Conservation (phyloP, 2,329 filamentous ascomycete species). For the Cytospora chrysosperma region DNA sequence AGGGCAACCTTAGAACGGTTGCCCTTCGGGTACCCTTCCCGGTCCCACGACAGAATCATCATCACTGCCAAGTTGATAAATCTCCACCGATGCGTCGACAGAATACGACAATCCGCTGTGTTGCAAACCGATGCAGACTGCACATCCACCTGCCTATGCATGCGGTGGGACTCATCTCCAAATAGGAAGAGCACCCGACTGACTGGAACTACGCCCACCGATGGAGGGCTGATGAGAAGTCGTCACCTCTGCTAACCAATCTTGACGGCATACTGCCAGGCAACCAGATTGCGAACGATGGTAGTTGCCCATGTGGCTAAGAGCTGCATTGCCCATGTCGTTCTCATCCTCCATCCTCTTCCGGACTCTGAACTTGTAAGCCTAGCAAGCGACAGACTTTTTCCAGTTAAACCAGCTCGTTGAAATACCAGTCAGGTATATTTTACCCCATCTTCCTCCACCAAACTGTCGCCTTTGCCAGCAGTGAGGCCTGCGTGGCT, state of each 20-base stretch:
- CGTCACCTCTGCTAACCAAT: neutral
- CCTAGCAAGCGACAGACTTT: neutral
- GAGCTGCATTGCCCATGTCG: neutral
- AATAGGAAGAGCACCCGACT: neutral
- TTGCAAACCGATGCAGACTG: neutral
- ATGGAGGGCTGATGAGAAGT: neutral
- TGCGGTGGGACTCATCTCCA: neutral
- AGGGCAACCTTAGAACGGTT: too few species aligned
- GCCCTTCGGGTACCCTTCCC: neutral
- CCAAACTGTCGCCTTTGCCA: neutral
- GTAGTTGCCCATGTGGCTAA: neutral
- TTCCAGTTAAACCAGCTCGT: neutral
- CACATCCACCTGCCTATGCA: neutral
- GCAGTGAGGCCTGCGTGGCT: conserved; percentile 11
- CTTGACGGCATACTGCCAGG: neutral
- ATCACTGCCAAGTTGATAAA: neutral
- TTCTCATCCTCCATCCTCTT: neutral
- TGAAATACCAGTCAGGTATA: neutral
- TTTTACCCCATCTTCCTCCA: neutral
- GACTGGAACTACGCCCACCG: neutral
- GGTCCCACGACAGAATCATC: neutral
- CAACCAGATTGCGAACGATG: neutral
- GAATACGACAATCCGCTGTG: neutral
- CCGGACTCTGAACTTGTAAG: neutral
- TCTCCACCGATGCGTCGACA: neutral